Percentiles rank a stretch among this genome's conserved stretches.
Evolutionary conservation across 257 asterid genomes (phyloP).

Genomic region (Nicotiana benthamiana): DNA sequence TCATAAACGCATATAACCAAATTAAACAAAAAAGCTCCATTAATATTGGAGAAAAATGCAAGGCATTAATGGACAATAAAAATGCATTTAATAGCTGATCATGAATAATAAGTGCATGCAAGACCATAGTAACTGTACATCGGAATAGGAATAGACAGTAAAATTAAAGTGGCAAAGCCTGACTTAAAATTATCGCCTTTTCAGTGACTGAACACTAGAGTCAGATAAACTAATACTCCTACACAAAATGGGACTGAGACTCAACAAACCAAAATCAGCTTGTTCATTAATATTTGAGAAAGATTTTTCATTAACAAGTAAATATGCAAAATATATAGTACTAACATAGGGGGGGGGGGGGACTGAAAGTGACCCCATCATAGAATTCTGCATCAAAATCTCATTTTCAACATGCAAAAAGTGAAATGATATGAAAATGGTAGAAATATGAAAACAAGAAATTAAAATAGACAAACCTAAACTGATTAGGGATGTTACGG

Average conservation of each 20-base stretch:
- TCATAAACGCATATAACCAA: neutral
- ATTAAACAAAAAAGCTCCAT: neutral
- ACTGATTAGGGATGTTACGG: too few species aligned
- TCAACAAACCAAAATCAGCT: too few species aligned
- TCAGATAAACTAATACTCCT: neutral
- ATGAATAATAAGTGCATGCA: neutral
- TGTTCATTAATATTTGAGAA: too few species aligned
- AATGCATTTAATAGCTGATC: neutral
- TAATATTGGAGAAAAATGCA: neutral
- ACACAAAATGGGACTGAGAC: neutral
- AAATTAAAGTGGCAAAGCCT: neutral
- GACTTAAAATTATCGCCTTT: too few species aligned
- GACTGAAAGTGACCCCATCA: neutral
- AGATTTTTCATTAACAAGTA: too few species aligned
- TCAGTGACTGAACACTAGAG: neutral
- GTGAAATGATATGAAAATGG: neutral
- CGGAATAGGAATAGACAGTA: constrained; percentile 11
- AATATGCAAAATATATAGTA: neutral
- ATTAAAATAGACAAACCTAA: too few species aligned
- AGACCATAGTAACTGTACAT: neutral
- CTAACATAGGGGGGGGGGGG: too few species aligned
- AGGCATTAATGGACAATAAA: neutral
- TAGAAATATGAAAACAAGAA: neutral
- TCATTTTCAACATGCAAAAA: neutral
- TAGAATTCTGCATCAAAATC: too few species aligned